Evolutionary conservation across 306 rosid species (phyloP).

Genomic region (Castanea sativa): DNA sequence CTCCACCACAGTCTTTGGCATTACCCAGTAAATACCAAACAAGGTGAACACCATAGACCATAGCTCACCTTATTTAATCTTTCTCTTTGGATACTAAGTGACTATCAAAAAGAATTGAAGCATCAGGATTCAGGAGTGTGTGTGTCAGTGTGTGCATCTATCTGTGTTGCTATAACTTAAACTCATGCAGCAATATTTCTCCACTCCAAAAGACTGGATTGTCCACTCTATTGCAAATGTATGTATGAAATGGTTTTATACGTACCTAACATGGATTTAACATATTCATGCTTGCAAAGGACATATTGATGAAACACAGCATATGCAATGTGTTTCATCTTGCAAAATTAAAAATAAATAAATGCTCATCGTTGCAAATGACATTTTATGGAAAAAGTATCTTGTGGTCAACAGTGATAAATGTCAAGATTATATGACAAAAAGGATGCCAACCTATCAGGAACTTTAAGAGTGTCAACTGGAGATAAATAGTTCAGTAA

Average conservation of each 20-base stretch:
- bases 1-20: too few relatives aligned
- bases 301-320: not conserved
- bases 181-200: not conserved
- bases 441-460: constrained; percentile 65
- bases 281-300: constrained; percentile 8
- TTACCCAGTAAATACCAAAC: too few relatives aligned
- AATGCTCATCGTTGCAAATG: constrained; percentile 1
- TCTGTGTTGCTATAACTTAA: not conserved
- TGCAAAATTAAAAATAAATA: not conserved
- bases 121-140: constrained; percentile 3
- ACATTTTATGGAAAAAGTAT: constrained; percentile 5
- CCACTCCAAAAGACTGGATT: not conserved
- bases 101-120: constrained; percentile 4
- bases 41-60: too few relatives aligned
- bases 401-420: constrained; percentile 5
- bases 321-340: constrained; percentile 5
- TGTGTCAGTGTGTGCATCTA: not conserved
- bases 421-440: constrained; percentile 7
- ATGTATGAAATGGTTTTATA: constrained; percentile 5
- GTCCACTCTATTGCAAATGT: not conserved
- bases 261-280: not conserved
- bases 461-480: constrained; percentile 65
- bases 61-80: constrained; percentile 10
- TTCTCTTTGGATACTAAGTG: not conserved
- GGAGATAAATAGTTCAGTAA: constrained; percentile 73